A percentile compares a stretch with the other conserved stretches of the same genome.
Evolutionary conservation across 805 yeast genomes (phyloP).

Genomic region (Kluyveromyces siamensis): DNA sequence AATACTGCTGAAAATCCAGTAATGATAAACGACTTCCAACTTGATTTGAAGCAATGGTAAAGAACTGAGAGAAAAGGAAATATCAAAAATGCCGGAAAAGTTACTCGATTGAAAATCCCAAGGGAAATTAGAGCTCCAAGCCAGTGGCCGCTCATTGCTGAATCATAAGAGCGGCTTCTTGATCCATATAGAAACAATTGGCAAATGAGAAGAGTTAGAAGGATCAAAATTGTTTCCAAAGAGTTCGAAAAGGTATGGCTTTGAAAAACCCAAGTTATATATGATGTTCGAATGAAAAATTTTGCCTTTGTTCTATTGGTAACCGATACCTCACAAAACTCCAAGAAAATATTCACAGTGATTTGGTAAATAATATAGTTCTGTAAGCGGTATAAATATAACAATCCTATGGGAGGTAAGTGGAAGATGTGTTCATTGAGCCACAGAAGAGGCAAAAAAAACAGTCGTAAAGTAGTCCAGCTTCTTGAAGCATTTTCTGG

Average conservation of each 20-base stretch:
- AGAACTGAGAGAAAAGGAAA: conserved; percentile 47
- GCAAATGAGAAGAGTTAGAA: conserved; percentile 34
- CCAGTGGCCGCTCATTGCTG: conserved; percentile 11
- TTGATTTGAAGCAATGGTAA: conserved; percentile 32
- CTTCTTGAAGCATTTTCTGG: conserved; percentile 47
- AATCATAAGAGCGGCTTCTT: conserved; percentile 4
- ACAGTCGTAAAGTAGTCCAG: conserved; percentile 52
- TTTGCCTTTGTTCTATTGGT: conserved; percentile 33
- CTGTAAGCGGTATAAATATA: conserved; percentile 47
- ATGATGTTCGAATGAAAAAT: conserved; percentile 41
- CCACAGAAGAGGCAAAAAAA: conserved; percentile 55
- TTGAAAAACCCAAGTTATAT: conserved; percentile 71
- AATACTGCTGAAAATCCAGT: conserved; percentile 29
- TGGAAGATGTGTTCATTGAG: conserved; percentile 8
- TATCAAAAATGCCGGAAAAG: conserved; percentile 67
- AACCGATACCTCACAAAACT: conserved; percentile 39
- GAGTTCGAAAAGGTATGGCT: conserved; percentile 87
- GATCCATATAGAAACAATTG: conserved; percentile 16
- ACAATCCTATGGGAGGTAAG: conserved; percentile 38
- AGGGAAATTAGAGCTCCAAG: conserved; percentile 46
- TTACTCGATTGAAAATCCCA: conserved; percentile 79
- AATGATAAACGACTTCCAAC: conserved; percentile 27
- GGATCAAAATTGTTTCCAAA: conserved; percentile 49
- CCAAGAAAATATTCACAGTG: conserved; percentile 34
- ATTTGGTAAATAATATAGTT: conserved; percentile 31